Evolutionary conservation across 176 grass and related monocot genomes (phyloP).

Genomic region (Aegilops umbellulata): DNA sequence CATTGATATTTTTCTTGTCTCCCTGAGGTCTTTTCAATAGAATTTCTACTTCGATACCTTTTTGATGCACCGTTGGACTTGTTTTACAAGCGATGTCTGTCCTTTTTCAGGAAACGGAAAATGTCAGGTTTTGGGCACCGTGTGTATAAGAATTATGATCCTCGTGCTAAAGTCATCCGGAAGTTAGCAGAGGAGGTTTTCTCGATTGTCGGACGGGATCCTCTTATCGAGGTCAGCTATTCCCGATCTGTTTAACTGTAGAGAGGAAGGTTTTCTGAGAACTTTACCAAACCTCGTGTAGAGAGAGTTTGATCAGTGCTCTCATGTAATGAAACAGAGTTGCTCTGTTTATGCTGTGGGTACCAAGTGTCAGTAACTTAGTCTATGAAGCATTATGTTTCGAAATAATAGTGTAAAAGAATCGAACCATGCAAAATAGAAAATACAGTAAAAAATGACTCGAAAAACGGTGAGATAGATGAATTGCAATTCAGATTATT

Average conservation of each 20-base stretch:
- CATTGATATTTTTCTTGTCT: not conserved
- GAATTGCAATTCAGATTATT: not conserved
- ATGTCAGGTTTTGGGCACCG: constrained; percentile 96
- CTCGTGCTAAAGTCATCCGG: constrained; percentile 91
- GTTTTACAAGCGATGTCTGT: constrained; percentile 12
- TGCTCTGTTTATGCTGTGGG: not conserved
- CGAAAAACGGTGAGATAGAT: not conserved
- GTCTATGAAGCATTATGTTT: not conserved
- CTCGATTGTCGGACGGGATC: constrained; percentile 92
- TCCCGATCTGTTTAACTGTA: not conserved
- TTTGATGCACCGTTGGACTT: not conserved
- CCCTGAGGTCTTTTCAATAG: not conserved
- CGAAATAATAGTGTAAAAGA: not conserved
- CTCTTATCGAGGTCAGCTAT: constrained; percentile 79
- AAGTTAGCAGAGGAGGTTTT: constrained; percentile 97
- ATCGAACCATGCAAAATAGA: not conserved
- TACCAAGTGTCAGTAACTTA: not conserved
- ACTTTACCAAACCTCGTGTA: not conserved
- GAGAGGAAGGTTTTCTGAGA: not conserved
- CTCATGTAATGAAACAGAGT: not conserved
- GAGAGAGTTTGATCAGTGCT: not conserved
- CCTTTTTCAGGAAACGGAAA: constrained; percentile 75
- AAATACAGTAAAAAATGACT: not conserved
- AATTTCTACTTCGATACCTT: constrained; percentile 3
- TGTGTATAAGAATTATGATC: constrained; percentile 98